These are phyloP conservation scores for Balakata baccata DNA, from an alignment of 345 rosid species.

Conservation along the genomic window DNA sequence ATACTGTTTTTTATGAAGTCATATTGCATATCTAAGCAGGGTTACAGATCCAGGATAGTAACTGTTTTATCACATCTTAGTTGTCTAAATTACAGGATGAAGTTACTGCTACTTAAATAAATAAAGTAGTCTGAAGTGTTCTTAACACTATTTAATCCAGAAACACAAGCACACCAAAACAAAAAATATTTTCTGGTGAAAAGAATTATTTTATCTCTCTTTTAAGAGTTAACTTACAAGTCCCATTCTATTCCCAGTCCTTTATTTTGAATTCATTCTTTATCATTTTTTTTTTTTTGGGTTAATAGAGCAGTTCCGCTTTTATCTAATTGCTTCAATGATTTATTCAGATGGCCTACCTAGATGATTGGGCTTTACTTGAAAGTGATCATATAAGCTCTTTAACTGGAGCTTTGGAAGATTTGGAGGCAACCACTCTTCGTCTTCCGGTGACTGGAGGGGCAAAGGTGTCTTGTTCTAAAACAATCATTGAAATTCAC, in stretches of 20 bases:
- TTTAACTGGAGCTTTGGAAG: conserved; percentile 74
- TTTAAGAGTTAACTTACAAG: background rate
- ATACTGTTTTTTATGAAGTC: too few species aligned
- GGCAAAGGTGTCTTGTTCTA: conserved; percentile 56
- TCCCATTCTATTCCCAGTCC: background rate
- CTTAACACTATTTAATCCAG: too few species aligned
- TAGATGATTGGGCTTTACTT: conserved; percentile 80
- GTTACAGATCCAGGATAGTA: too few species aligned
- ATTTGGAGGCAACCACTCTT: conserved; percentile 85
- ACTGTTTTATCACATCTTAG: too few species aligned
- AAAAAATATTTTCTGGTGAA: background rate
- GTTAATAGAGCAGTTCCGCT: background rate
- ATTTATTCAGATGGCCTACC: conserved; percentile 60
- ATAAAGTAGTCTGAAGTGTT: too few species aligned
- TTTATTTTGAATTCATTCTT: conserved; percentile 4
- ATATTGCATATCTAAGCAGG: too few species aligned
- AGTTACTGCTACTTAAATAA: too few species aligned
- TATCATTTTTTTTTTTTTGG: background rate
- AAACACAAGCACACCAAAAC: background rate
- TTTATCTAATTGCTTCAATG: conserved; percentile 21
- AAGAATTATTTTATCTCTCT: background rate
- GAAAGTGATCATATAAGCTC: conserved; percentile 75
- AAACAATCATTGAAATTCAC: background rate
- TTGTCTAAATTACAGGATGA: too few species aligned
- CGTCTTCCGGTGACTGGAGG: conserved; percentile 89